phyloP scores from a whole-genome alignment of 1,284 basidiomycete genomes.

The Rhodotorula sp. region DNA sequence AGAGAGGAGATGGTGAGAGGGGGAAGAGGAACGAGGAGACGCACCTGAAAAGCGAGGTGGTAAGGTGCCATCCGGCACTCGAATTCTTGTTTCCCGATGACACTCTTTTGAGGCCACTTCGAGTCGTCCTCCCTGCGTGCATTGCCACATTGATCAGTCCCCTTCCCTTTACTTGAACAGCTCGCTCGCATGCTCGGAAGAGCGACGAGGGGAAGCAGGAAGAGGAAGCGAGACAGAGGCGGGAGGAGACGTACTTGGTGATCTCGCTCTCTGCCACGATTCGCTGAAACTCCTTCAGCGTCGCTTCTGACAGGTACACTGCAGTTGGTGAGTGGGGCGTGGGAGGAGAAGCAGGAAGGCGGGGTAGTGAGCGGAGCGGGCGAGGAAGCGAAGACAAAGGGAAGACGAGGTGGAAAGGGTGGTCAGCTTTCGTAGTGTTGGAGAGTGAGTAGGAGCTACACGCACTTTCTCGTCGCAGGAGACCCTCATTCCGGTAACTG shows the following conservation, averaged over 20 bases:
- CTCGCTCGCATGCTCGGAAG: background rate
- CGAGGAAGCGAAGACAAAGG: background rate
- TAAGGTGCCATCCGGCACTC: constrained; percentile 92
- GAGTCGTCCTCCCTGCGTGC: constrained; percentile 85
- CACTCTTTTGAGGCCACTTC: constrained; percentile 98
- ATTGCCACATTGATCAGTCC: background rate
- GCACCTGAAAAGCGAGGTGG: constrained; percentile 94
- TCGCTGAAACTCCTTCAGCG: constrained; percentile 88
- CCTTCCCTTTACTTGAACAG: background rate
- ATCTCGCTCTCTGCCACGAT: constrained; percentile 96
- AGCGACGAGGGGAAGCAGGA: background rate
- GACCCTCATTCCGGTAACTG: constrained; percentile 85
- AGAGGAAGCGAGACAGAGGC: background rate
- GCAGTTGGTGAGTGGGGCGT: constrained; percentile 19
- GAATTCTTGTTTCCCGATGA: constrained; percentile 95
- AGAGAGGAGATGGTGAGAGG: background rate
- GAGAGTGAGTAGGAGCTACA: constrained; percentile 29
- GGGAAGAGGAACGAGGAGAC: constrained; percentile 45
- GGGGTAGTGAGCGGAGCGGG: background rate
- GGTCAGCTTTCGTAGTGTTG: too few relatives aligned
- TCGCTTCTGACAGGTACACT: constrained; percentile 93
- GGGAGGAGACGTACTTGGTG: constrained; percentile 67
- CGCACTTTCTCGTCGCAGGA: constrained; percentile 98
- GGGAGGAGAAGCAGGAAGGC: background rate
- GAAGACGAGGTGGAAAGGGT: too few relatives aligned